Evolutionary conservation across 345 rosid species (phyloP).

Genomic region (Citrus unshiu): DNA sequence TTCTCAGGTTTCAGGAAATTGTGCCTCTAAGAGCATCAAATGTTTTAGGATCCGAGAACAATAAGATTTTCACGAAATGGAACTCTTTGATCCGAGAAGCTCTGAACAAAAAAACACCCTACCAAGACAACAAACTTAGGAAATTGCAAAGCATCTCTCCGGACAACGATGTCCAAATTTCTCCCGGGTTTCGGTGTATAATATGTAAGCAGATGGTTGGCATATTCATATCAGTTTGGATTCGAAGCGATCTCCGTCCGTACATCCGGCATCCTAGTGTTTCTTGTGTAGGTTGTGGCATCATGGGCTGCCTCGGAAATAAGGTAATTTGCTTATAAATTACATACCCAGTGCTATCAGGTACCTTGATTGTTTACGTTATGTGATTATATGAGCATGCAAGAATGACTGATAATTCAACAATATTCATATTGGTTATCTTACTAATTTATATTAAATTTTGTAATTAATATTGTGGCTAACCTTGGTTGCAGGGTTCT

Average conservation of each 20-base stretch:
- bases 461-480: neutral
- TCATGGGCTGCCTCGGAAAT: constrained; percentile 81
- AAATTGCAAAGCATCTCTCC: constrained; percentile 5
- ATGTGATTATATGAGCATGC: neutral
- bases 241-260: constrained; percentile 48
- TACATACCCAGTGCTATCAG: too few relatives aligned
- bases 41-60: constrained; percentile 59
- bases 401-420: too few relatives aligned
- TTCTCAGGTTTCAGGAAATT: constrained; percentile 69
- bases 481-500: constrained; percentile 51
- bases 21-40: constrained; percentile 65
- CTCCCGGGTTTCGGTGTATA: constrained; percentile 44
- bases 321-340: constrained; percentile 38
- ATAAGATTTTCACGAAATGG: constrained; percentile 52
- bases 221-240: constrained; percentile 65
- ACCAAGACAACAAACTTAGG: neutral
- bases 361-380: too few relatives aligned
- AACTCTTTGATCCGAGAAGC: constrained; percentile 59
- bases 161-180: constrained; percentile 15
- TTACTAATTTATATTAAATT: neutral
- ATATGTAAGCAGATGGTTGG: constrained; percentile 86
- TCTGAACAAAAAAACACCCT: constrained; percentile 35
- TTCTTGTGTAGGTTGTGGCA: constrained; percentile 78
- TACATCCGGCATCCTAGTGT: constrained; percentile 52
- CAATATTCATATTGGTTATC: too few relatives aligned